Percentiles rank a stretch among this genome's conserved stretches.
Evolutionary conservation across 2,329 filamentous ascomycete species (phyloP).

Genomic region (Trichoderma afroharzianum): DNA sequence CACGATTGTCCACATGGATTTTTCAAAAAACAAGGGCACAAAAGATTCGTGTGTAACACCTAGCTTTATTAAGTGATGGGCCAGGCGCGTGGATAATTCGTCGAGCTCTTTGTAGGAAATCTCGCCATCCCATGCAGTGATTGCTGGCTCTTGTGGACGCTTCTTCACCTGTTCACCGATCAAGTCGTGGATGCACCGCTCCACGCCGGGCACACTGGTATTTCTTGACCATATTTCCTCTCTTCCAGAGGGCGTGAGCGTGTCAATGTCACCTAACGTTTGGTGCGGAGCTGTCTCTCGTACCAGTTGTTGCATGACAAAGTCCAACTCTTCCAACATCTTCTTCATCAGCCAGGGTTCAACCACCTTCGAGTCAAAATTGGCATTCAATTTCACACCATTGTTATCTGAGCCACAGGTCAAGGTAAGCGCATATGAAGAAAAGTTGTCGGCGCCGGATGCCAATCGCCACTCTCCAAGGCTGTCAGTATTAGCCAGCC

Average conservation of each 20-base stretch:
- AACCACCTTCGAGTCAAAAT: not conserved
- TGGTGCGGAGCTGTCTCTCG: not conserved
- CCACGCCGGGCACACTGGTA: not conserved
- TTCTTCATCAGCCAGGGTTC: not conserved
- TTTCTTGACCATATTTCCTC: not conserved
- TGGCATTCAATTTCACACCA: not conserved
- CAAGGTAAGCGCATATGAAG: constrained; percentile 1
- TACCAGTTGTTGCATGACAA: not conserved
- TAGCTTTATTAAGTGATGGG: constrained; percentile 23
- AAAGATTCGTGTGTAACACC: constrained; percentile 27
- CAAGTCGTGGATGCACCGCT: not conserved
- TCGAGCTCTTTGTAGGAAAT: not conserved
- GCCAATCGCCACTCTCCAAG: not conserved
- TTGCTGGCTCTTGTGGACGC: not conserved
- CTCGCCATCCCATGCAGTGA: not conserved
- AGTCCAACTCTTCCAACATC: not conserved
- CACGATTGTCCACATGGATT: constrained; percentile 24
- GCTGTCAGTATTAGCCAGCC: too few relatives aligned
- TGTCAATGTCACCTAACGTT: not conserved
- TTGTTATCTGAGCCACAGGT: not conserved
- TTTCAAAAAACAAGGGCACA: constrained; percentile 30
- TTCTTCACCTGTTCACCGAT: not conserved
- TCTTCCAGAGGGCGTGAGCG: not conserved
- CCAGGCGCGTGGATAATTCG: constrained; percentile 34
- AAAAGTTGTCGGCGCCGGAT: not conserved